A percentile compares a stretch with the other conserved stretches of the same genome.
phyloP scores from a whole-genome alignment of 2,329 filamentous ascomycete species.

The Bretziella fagacearum region DNA sequence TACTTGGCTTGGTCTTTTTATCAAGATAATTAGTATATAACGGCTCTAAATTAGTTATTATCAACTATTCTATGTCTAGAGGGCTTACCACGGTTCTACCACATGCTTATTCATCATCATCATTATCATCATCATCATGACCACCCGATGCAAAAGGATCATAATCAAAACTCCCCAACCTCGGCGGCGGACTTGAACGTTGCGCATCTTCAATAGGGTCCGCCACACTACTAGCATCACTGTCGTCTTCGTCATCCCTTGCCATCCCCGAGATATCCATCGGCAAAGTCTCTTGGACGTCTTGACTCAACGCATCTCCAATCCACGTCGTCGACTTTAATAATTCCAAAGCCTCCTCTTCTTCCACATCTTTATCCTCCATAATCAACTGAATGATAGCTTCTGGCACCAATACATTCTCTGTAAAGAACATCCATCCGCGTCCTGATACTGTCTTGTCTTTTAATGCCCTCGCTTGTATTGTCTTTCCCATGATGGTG shows the following conservation, averaged over 20 bases:
- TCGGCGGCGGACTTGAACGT: not conserved
- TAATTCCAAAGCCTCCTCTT: conserved; percentile 33
- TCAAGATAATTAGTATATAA: no score
- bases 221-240: not conserved
- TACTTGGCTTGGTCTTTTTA: not conserved
- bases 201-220: not conserved
- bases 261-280: conserved; percentile 15
- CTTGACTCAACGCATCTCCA: conserved; percentile 51
- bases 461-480: conserved; percentile 44
- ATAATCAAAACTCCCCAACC: not conserved
- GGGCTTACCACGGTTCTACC: no score
- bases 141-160: no score
- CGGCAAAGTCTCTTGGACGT: conserved; percentile 25
- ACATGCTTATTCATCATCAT: not conserved
- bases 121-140: not conserved
- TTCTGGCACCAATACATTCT: conserved; percentile 64
- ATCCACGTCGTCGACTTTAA: conserved; percentile 50
- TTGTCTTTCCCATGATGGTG: conserved; percentile 36
- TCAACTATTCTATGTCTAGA: not conserved
- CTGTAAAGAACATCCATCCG: conserved; percentile 52
- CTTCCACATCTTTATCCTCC: conserved; percentile 35
- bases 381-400: conserved; percentile 36
- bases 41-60: no score
- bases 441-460: conserved; percentile 50
- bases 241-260: not conserved